Evolutionary conservation across 2,329 filamentous ascomycete genomes (phyloP).

Genomic region (Sporothrix phasma): DNA sequence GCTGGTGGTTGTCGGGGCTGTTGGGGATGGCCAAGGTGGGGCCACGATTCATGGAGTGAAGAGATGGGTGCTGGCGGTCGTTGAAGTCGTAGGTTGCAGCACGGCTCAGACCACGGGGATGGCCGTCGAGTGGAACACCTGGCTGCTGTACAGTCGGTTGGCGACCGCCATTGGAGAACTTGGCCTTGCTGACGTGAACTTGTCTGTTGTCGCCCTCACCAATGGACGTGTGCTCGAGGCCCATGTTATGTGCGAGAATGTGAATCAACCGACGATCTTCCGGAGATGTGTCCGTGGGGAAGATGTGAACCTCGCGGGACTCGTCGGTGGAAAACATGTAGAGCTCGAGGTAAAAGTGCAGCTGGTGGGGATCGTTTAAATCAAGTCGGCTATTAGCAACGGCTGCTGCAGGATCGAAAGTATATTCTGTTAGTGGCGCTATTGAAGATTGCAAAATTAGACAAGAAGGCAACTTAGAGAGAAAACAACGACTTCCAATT

Average conservation of each 20-base stretch:
- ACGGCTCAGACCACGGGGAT: constrained; percentile 76
- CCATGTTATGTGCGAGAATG: constrained; percentile 91
- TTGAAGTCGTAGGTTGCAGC: constrained; percentile 97
- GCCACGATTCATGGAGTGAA: constrained; percentile 65
- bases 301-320: constrained; percentile 67
- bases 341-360: constrained; percentile 84
- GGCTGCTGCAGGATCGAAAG: not conserved
- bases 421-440: not conserved
- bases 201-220: constrained; percentile 80
- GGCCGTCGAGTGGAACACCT: constrained; percentile 61
- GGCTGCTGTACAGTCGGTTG: constrained; percentile 43
- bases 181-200: constrained; percentile 73
- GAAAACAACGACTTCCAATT: not conserved
- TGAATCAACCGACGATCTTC: constrained; percentile 84
- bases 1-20: constrained; percentile 51
- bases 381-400: constrained; percentile 41
- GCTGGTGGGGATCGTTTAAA: constrained; percentile 78
- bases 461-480: not conserved
- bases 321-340: constrained; percentile 71
- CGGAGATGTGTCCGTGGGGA: constrained; percentile 70
- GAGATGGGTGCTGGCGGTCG: constrained; percentile 36
- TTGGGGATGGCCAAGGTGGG: constrained; percentile 82
- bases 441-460: not conserved
- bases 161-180: constrained; percentile 29
- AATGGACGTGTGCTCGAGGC: constrained; percentile 79